Percentiles rank a stretch among this genome's conserved stretches.
Evolutionary conservation across 768 basidiomycete genomes (phyloP).

Genomic region (Grammothele lineata): DNA sequence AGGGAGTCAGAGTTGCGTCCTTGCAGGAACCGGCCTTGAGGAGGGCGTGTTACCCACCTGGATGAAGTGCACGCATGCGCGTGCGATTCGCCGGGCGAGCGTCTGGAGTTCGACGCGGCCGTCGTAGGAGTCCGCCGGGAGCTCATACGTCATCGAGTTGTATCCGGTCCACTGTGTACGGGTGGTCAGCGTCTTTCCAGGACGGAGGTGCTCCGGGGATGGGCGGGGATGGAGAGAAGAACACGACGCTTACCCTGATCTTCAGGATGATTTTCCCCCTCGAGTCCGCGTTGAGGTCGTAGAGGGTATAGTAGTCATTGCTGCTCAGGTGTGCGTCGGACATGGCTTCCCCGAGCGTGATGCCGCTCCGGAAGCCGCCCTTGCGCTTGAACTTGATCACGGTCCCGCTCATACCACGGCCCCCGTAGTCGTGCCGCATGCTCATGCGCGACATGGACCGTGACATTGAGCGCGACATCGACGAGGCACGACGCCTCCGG

Average conservation of each 20-base stretch:
- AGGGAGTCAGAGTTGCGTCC: not conserved
- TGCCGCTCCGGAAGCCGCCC: conserved; percentile 58
- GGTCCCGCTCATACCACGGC: conserved; percentile 44
- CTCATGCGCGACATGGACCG: conserved; percentile 14
- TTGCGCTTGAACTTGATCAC: conserved; percentile 73
- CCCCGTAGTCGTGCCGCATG: conserved; percentile 28
- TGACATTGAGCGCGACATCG: not conserved
- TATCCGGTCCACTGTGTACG: conserved; percentile 63
- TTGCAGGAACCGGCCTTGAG: not conserved
- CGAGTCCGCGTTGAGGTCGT: conserved; percentile 62
- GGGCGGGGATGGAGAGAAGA: too few species aligned
- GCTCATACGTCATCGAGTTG: conserved; percentile 65
- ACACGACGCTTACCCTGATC: conserved; percentile 48
- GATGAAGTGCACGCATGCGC: conserved; percentile 72
- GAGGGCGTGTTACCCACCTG: conserved; percentile 42
- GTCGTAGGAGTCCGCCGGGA: conserved; percentile 65
- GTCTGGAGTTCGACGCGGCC: conserved; percentile 63
- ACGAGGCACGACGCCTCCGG: conserved; percentile 5
- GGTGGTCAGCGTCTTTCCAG: conserved; percentile 1
- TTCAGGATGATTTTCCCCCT: conserved; percentile 57
- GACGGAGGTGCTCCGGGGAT: not conserved
- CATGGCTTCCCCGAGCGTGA: conserved; percentile 67
- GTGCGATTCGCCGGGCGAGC: conserved; percentile 61
- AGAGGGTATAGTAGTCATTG: conserved; percentile 56
- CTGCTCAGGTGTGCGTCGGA: conserved; percentile 56